Evolutionary conservation across 805 yeast genomes (phyloP).

Genomic region (Candida hispaniensis): DNA sequence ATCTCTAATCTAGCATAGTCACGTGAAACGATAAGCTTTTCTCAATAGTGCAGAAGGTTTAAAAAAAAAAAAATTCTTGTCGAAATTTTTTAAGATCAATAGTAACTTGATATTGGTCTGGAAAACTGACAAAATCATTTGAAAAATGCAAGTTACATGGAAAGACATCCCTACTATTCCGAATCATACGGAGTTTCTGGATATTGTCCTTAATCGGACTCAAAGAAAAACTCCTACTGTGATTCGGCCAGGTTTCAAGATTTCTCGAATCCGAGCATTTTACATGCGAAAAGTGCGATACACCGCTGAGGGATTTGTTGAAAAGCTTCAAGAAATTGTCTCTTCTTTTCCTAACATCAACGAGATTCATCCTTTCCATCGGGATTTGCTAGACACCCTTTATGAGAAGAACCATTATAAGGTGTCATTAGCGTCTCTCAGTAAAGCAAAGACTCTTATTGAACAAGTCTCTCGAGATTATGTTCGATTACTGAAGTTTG

Average conservation of each 20-base stretch:
- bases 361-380: constrained; percentile 96
- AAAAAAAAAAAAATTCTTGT: too few relatives aligned
- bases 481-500: constrained; percentile 85
- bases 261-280: constrained; percentile 91
- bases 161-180: constrained; percentile 96
- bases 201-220: constrained; percentile 90
- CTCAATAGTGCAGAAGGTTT: too few relatives aligned
- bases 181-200: constrained; percentile 83
- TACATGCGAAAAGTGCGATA: constrained; percentile 97
- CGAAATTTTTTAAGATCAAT: too few relatives aligned
- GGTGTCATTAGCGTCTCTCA: constrained; percentile 88
- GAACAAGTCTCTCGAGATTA: constrained; percentile 97
- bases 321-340: constrained; percentile 77
- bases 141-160: constrained; percentile 94
- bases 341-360: constrained; percentile 91
- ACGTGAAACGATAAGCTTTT: too few relatives aligned
- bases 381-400: constrained; percentile 94
- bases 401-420: constrained; percentile 98
- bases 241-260: constrained; percentile 90
- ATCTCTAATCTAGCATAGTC: too few relatives aligned
- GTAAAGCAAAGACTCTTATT: constrained; percentile 84
- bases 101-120: too few relatives aligned
- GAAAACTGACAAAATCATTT: too few relatives aligned
- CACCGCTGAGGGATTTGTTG: constrained; percentile 92
- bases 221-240: constrained; percentile 99